Evolutionary conservation across 208 protist species (phyloP), one percentile per base, ranked within the genome.

Genomic region (Phytomonas serpens): DNA sequence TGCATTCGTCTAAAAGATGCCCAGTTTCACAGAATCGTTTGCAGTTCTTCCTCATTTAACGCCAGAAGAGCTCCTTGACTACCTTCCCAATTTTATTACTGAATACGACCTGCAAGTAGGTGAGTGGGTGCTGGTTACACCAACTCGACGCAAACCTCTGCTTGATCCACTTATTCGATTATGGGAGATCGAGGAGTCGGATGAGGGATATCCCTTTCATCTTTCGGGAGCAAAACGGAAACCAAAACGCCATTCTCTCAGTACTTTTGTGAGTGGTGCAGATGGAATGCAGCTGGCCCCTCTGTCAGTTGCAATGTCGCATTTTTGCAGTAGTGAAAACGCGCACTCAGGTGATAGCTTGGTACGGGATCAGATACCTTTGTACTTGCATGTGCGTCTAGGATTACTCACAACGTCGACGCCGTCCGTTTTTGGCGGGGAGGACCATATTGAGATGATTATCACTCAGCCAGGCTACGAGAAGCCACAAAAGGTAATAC

Each of bases 71-170:
- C 73, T 95, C 27, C 74, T 84, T 61, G 67, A 64, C 64, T 87
- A 86, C 70, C 61, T 95, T 63, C 90, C 90, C 40, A 82, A 87
- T 42, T 93, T 95, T 67, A 78, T 89, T 42, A 61, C 86, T 19
- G 71, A 74, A 27, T 72, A 52, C 16, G 90, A 95, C 42, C 72
- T 79, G 29, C 87, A 93, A 69, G 79, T 93, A 5, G 90, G 90
- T 1, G 90, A 93, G 33, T 95, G 90, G 88, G 86, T 95, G 42
- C 65, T 93, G n/a, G 73, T 95, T 32, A 77, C 78, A 31, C 84
- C 87, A 31, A 42, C 61, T 51, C 85, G 90, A 14, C 77, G 77
- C 16, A 73, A 52, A 0, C 63, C 76, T 3, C 67, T 93, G 67
- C 74, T 95, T 5, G 61, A 72, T 29, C 90, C 90, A 11, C 76